These are phyloP conservation scores for Phytophthora parvispora DNA, from an alignment of 352 stramenopile genomes.

Conservation along the genomic window DNA sequence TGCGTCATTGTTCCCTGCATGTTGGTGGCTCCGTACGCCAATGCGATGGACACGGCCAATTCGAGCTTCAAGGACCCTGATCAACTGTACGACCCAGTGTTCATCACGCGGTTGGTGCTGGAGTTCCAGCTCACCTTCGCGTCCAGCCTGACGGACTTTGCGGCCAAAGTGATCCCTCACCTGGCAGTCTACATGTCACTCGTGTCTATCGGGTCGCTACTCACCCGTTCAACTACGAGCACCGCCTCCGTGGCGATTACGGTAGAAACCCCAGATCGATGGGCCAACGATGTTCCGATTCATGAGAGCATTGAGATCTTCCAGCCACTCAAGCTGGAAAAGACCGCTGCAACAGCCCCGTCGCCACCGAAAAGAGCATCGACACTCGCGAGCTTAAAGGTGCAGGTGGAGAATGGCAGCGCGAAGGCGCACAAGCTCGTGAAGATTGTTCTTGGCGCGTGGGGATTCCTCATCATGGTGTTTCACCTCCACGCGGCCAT, in stretches of 20 bases:
- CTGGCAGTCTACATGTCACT: slow-evolving; percentile 3
- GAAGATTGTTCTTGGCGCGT: neutral
- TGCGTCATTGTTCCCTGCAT: neutral
- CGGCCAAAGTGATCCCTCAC: slow-evolving; percentile 1
- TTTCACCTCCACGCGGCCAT: neutral
- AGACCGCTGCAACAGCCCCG: neutral
- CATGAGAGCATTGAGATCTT: neutral
- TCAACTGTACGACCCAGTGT: slow-evolving; percentile 3
- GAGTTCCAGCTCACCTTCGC: slow-evolving; percentile 2
- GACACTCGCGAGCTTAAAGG: neutral
- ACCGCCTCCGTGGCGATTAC: neutral
- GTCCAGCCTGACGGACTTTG: slow-evolving; percentile 4
- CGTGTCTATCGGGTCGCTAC: neutral
- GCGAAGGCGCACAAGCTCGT: neutral
- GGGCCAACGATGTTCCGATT: neutral
- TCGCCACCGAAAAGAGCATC: neutral
- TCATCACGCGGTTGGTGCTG: slow-evolving; percentile 2
- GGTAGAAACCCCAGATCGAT: no score
- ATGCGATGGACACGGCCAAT: slow-evolving; percentile 4
- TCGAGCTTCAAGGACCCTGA: slow-evolving; percentile 5
- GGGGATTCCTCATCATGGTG: neutral
- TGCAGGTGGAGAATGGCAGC: neutral
- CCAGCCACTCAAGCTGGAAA: neutral
- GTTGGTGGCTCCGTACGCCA: slow-evolving; percentile 3
- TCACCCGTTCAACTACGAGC: neutral